Evolutionary conservation across 2,329 filamentous ascomycete genomes (phyloP).

Genomic region (Microsporum canis): DNA sequence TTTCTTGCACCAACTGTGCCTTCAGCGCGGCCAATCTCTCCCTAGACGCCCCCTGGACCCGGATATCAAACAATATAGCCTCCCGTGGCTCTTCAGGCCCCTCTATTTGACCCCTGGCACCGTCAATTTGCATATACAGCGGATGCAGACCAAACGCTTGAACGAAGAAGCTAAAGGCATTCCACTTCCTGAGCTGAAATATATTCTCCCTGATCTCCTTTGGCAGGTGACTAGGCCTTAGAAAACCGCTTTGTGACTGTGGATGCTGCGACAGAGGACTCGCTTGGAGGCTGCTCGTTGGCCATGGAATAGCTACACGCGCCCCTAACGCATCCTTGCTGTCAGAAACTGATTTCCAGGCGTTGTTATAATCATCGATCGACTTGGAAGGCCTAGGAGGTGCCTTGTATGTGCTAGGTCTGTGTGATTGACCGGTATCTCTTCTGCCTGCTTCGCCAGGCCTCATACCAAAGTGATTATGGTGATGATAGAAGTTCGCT

Average conservation of each 20-base stretch:
- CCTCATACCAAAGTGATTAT: background rate
- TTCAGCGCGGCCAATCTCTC: conserved; percentile 7
- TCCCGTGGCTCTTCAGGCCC: background rate
- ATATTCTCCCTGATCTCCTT: conserved; percentile 1
- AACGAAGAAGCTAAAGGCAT: conserved; percentile 13
- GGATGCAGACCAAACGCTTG: conserved; percentile 8
- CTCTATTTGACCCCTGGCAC: too few relatives aligned
- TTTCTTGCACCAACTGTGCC: conserved; percentile 12
- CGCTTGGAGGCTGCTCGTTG: conserved; percentile 4
- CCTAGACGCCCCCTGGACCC: background rate
- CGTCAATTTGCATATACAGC: background rate
- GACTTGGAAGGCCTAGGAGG: background rate
- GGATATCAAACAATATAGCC: conserved; percentile 9
- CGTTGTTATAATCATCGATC: background rate
- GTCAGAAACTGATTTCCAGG: background rate
- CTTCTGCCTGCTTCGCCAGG: background rate
- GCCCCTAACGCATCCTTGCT: background rate
- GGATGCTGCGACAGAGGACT: background rate
- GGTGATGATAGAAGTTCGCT: background rate
- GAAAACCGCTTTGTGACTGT: background rate
- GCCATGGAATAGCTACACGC: conserved; percentile 4
- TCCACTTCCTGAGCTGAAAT: conserved; percentile 14
- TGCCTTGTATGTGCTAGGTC: background rate
- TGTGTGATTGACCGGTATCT: background rate
- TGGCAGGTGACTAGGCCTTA: conserved; percentile 5